Percentiles rank a stretch among this genome's conserved stretches.
These are phyloP conservation scores for Amanita muscaria DNA, from an alignment of 768 basidiomycete species.

Conservation along the genomic window DNA sequence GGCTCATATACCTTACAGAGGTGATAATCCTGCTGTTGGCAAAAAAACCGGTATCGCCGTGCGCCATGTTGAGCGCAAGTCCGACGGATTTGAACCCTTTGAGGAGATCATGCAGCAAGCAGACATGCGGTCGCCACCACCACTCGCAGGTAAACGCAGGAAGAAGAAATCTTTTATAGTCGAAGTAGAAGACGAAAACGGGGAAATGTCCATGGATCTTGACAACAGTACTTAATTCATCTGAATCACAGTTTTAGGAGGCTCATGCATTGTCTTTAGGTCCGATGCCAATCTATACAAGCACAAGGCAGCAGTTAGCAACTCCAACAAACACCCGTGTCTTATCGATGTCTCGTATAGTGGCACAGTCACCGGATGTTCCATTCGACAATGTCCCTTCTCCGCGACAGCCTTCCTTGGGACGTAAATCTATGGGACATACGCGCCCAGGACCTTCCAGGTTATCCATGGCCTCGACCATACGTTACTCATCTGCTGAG, in stretches of 20 bases:
- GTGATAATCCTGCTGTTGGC: constrained; percentile 67
- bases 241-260: constrained; percentile 8
- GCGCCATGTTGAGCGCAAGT: constrained; percentile 57
- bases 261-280: constrained; percentile 18
- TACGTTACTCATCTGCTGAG: constrained; percentile 4
- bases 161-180: constrained; percentile 32
- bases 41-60: constrained; percentile 75
- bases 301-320: constrained; percentile 29
- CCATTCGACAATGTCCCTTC: constrained; percentile 60
- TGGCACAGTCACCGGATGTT: constrained; percentile 42
- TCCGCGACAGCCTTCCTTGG: constrained; percentile 30
- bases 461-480: constrained; percentile 21
- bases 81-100: constrained; percentile 79
- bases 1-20: constrained; percentile 68
- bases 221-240: constrained; percentile 47
- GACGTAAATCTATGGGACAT: constrained; percentile 24
- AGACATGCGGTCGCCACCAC: constrained; percentile 56
- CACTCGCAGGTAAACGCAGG: constrained; percentile 37
- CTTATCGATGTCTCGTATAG: constrained; percentile 35
- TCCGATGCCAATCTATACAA: constrained; percentile 34
- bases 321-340: constrained; percentile 33
- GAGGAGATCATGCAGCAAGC: constrained; percentile 65
- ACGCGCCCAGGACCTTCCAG: constrained; percentile 33
- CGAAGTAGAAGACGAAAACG: constrained; percentile 41
- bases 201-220: constrained; percentile 74